Evolutionary conservation across 1,139 yeast species (phyloP).

Genomic region (Yarrowia galli): DNA sequence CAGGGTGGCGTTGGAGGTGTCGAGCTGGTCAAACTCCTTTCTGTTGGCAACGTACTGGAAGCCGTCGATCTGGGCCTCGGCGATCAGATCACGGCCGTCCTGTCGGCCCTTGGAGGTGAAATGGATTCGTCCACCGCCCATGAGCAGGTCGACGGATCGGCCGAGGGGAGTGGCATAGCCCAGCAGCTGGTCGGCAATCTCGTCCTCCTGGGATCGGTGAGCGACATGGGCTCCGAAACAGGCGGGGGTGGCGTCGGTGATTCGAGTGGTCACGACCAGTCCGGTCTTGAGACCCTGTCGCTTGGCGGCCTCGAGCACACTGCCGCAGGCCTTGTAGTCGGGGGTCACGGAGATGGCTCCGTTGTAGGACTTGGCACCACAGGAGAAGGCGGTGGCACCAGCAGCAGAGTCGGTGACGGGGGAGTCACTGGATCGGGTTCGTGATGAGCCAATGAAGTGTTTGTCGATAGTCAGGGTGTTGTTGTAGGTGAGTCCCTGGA

Average conservation of each 20-base stretch:
- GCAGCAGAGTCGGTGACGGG: slow-evolving; percentile 91
- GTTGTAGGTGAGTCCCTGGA: slow-evolving; percentile 59
- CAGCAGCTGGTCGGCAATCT: slow-evolving; percentile 83
- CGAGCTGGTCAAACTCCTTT: slow-evolving; percentile 60
- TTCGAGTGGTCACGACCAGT: slow-evolving; percentile 82
- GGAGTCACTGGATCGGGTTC: slow-evolving; percentile 76
- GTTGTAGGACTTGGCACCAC: slow-evolving; percentile 79
- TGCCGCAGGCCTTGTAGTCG: slow-evolving; percentile 72
- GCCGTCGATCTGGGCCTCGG: slow-evolving; percentile 63
- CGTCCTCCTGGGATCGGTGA: slow-evolving; percentile 74
- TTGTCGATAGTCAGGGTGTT: slow-evolving; percentile 68
- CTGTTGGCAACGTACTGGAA: slow-evolving; percentile 73
- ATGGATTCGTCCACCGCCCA: slow-evolving; percentile 90
- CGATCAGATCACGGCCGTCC: slow-evolving; percentile 68
- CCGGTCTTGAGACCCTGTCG: slow-evolving; percentile 80
- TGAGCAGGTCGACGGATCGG: slow-evolving; percentile 75
- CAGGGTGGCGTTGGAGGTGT: slow-evolving; percentile 67
- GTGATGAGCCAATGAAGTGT: slow-evolving; percentile 74
- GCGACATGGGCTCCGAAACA: slow-evolving; percentile 81
- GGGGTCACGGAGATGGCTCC: slow-evolving; percentile 83
- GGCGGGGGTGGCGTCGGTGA: slow-evolving; percentile 91
- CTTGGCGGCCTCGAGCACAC: slow-evolving; percentile 83
- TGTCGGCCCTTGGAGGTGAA: slow-evolving; percentile 65
- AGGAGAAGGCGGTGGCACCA: slow-evolving; percentile 89
- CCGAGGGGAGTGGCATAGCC: slow-evolving; percentile 77